These are phyloP conservation scores for Vitis riparia DNA, from an alignment of 164 flowering plant genomes.

Conservation along the genomic window DNA sequence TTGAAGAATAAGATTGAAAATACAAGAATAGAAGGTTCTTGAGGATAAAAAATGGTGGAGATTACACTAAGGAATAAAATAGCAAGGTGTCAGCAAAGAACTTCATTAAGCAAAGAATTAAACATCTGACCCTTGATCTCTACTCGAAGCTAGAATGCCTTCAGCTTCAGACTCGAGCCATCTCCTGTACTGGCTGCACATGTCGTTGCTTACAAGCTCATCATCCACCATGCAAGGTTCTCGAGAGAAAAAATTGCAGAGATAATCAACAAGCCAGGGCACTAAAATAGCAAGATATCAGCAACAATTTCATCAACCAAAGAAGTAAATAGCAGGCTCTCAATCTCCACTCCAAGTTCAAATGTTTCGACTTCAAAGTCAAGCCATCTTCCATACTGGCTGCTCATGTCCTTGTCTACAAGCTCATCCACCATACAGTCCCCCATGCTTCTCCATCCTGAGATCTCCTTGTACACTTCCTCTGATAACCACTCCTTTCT, in stretches of 20 bases:
- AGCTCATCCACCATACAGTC: conserved; percentile 89
- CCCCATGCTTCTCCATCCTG: conserved; percentile 59
- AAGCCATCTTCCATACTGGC: conserved; percentile 66
- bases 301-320: conserved; percentile 72
- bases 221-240: neutral
- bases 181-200: conserved; percentile 69
- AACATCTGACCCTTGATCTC: conserved; percentile 59
- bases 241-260: no score
- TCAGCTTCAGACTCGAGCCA: conserved; percentile 79
- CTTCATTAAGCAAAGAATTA: conserved; percentile 65
- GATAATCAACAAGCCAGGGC: neutral
- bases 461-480: conserved; percentile 71
- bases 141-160: conserved; percentile 45
- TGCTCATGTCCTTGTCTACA: conserved; percentile 91
- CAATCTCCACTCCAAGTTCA: conserved; percentile 58
- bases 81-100: conserved; percentile 51
- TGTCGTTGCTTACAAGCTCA: conserved; percentile 80
- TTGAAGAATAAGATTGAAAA: neutral
- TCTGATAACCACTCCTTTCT: conserved; percentile 63
- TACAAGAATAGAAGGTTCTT: conserved; percentile 2
- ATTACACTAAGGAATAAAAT: conserved; percentile 5
- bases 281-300: conserved; percentile 40
- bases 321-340: conserved; percentile 46
- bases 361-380: conserved; percentile 68
- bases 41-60: neutral